Evolutionary conservation across 306 rosid genomes (phyloP).

Genomic region (Vicia sativa): DNA sequence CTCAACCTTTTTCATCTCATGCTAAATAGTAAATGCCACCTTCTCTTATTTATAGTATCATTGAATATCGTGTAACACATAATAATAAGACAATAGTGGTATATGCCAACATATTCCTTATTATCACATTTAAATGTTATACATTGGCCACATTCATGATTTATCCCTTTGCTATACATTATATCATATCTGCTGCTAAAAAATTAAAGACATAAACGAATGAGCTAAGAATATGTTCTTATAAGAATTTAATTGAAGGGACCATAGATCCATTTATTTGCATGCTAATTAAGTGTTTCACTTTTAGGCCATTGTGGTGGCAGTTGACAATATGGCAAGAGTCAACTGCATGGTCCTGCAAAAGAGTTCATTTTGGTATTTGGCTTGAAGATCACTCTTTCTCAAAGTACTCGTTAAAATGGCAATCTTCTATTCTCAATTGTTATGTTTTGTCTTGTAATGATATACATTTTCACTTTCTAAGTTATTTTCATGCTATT

Average conservation of each 20-base stretch:
- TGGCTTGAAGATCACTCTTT: background rate
- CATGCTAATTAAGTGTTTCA: constrained; percentile 25
- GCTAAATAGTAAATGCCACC: constrained; percentile 15
- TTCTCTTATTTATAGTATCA: constrained; percentile 48
- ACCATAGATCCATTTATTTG: constrained; percentile 27
- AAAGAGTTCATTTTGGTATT: constrained; percentile 11
- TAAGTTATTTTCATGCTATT: no score
- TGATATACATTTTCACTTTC: constrained; percentile 6
- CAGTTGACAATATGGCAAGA: constrained; percentile 28
- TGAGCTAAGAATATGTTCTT: constrained; percentile 47
- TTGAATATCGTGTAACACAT: background rate
- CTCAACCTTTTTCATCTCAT: background rate
- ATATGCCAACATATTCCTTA: constrained; percentile 37
- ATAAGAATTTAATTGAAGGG: constrained; percentile 15
- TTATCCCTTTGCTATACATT: constrained; percentile 7
- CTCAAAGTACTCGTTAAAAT: background rate
- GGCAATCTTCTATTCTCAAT: background rate
- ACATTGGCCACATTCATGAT: constrained; percentile 7
- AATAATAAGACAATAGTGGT: background rate
- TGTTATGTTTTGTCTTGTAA: background rate
- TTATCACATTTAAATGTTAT: constrained; percentile 4
- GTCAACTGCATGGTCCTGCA: constrained; percentile 40
- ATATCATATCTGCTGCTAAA: background rate
- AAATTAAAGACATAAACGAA: background rate
- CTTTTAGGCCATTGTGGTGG: background rate